Evolutionary conservation across 495 filamentous ascomycete genomes (phyloP).

Genomic region (Bacidia rubella): DNA sequence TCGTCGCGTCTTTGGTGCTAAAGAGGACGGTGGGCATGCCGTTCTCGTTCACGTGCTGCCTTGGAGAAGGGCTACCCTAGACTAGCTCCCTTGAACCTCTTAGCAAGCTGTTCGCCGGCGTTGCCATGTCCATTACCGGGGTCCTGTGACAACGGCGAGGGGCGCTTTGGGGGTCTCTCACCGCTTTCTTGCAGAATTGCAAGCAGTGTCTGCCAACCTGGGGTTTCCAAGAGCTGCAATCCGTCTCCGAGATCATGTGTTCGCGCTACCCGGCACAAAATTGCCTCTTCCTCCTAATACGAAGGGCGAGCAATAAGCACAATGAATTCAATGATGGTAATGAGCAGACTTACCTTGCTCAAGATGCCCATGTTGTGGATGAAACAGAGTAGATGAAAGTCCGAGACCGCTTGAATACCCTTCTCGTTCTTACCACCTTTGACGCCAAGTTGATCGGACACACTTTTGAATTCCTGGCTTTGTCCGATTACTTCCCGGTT

Average conservation of each 20-base stretch:
- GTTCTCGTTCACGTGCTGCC: not conserved
- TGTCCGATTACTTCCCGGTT: constrained; percentile 78
- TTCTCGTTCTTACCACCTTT: constrained; percentile 40
- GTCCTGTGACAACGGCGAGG: constrained; percentile 28
- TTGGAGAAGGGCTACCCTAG: constrained; percentile 38
- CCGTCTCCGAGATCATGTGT: constrained; percentile 64
- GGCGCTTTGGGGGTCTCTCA: constrained; percentile 87
- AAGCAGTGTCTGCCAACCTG: constrained; percentile 85
- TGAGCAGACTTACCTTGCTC: constrained; percentile 50
- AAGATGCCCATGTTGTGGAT: constrained; percentile 68
- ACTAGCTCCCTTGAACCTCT: constrained; percentile 96
- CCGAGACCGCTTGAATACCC: constrained; percentile 57
- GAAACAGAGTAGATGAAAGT: constrained; percentile 89
- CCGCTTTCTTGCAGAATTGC: constrained; percentile 88
- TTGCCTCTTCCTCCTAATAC: constrained; percentile 84
- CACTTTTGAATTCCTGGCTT: constrained; percentile 55
- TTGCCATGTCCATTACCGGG: constrained; percentile 27
- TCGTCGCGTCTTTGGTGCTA: too few relatives aligned
- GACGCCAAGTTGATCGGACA: constrained; percentile 49
- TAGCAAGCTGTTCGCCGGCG: constrained; percentile 76
- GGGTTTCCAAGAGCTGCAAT: constrained; percentile 65
- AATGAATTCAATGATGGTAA: not conserved
- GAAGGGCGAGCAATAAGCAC: not conserved
- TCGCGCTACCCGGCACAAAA: constrained; percentile 72
- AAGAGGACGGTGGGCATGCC: too few relatives aligned